A percentile compares a stretch with the other conserved stretches of the same genome.
These are phyloP conservation scores for Vigna trinervia DNA, from an alignment of 306 rosid genomes.

Conservation along the genomic window DNA sequence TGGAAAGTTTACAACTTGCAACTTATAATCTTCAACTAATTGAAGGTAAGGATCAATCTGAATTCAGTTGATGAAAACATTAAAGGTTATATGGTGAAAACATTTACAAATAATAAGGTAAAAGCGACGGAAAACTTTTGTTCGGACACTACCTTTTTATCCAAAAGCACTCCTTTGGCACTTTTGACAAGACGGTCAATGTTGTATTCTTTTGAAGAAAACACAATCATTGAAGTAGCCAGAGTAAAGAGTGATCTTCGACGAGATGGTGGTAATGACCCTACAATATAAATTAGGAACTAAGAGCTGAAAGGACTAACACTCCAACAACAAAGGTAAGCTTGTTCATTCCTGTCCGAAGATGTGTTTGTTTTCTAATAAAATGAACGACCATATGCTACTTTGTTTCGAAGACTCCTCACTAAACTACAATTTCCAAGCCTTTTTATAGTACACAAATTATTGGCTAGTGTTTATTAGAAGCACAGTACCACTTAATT, in stretches of 20 bases:
- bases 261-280: conserved; percentile 82
- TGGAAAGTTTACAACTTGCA: conserved; percentile 60
- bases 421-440: no score
- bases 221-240: conserved; percentile 90
- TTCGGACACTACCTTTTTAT: conserved; percentile 48
- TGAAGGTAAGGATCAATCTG: conserved; percentile 89
- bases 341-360: not conserved
- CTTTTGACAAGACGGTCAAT: conserved; percentile 61
- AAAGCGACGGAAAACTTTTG: no score
- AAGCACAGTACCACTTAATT: not conserved
- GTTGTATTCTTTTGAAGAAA: conserved; percentile 73
- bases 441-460: no score
- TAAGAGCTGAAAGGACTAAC: conserved; percentile 42
- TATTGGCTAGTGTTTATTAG: no score
- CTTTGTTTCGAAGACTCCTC: not conserved
- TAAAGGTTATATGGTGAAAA: conserved; percentile 8
- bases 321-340: conserved; percentile 2
- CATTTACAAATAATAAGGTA: no score
- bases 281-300: conserved; percentile 55
- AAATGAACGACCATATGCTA: conserved; percentile 24
- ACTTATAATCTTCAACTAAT: conserved; percentile 72
- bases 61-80: conserved; percentile 32
- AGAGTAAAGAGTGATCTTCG: conserved; percentile 81
- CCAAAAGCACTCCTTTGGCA: conserved; percentile 62
- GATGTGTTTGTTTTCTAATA: conserved; percentile 24